Base-by-base conservation (phyloP, 1,284 basidiomycete species). In the Grifola frondosa region DNA sequence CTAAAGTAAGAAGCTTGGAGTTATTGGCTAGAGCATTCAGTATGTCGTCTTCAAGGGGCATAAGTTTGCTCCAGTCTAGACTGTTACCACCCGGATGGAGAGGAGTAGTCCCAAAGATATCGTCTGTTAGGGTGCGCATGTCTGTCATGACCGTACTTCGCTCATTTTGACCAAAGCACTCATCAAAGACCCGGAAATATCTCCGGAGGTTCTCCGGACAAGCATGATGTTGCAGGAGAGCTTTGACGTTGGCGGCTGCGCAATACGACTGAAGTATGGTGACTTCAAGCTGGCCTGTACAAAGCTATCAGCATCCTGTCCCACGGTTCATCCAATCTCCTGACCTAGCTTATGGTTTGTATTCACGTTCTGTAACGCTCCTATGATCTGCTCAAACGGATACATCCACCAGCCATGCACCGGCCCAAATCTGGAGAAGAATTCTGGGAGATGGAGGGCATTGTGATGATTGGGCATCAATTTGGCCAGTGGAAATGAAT, bases 361-460 rank as follows among this genome's bases (percentile, higher is more conserved):
- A n/a, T 48, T 52, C 12, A 58, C 35, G 9, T 46, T 35, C 43
- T 67, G 62, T 3, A 67, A 17, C 8, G 23, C 11, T 10, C n/a
- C n/a, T n/a, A n/a, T n/a, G n/a, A n/a, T n/a, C n/a, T n/a, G n/a
- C n/a, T n/a, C n/a, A n/a, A n/a, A n/a, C n/a, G n/a, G n/a, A n/a
- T n/a, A n/a, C n/a, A n/a, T n/a, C n/a, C n/a, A n/a, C n/a, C n/a
- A n/a, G n/a, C n/a, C n/a, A n/a, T n/a, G n/a, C n/a, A n/a, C n/a
- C n/a, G n/a, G n/a, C n/a, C n/a, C n/a, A n/a, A n/a, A n/a, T n/a
- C n/a, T n/a, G n/a, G n/a, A n/a, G n/a, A n/a, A n/a, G n/a, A n/a
- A n/a, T n/a, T n/a, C n/a, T n/a, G n/a, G n/a, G n/a, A n/a, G n/a
- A n/a, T n/a, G n/a, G n/a, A n/a, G n/a, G n/a, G n/a, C n/a, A n/a